These are phyloP conservation scores for Aspergillus carbonarius DNA, from an alignment of 2,329 filamentous ascomycete species.

Conservation along the genomic window DNA sequence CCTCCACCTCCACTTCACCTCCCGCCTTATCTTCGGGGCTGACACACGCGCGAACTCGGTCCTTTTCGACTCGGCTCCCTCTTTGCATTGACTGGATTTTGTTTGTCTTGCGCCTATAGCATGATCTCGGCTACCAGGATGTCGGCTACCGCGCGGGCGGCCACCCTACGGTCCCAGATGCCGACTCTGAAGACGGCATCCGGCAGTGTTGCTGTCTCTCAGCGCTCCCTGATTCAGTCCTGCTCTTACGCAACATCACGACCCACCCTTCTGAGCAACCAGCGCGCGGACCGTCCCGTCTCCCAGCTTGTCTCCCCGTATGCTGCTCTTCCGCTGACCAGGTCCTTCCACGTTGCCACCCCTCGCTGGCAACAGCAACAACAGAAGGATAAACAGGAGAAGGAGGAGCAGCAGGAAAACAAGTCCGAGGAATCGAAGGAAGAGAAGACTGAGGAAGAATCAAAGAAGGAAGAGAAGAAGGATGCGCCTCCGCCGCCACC, in stretches of 20 bases:
- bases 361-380: slow-evolving; percentile 33
- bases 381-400: slow-evolving; percentile 28
- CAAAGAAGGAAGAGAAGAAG: slow-evolving; percentile 56
- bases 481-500: slow-evolving; percentile 77
- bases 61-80: background rate
- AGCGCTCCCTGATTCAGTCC: slow-evolving; percentile 35
- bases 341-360: slow-evolving; percentile 39
- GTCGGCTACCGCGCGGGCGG: slow-evolving; percentile 39
- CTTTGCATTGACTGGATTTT: background rate
- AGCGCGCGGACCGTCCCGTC: slow-evolving; percentile 26
- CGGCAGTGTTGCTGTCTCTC: slow-evolving; percentile 29
- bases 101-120: slow-evolving; percentile 23
- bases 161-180: slow-evolving; percentile 36
- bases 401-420: slow-evolving; percentile 39
- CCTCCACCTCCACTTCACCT: background rate
- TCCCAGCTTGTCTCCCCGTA: slow-evolving; percentile 36
- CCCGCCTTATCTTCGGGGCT: slow-evolving; percentile 18
- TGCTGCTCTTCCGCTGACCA: slow-evolving; percentile 35
- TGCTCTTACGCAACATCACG: slow-evolving; percentile 34
- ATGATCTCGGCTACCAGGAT: slow-evolving; percentile 43
- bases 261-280: slow-evolving; percentile 34
- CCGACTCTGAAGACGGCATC: slow-evolving; percentile 32
- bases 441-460: slow-evolving; percentile 49
- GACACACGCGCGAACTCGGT: slow-evolving; percentile 2
- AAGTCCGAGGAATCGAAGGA: slow-evolving; percentile 38